Conservation (phyloP, 106 monocot genomes). For the Dendrobium huoshanense region DNA sequence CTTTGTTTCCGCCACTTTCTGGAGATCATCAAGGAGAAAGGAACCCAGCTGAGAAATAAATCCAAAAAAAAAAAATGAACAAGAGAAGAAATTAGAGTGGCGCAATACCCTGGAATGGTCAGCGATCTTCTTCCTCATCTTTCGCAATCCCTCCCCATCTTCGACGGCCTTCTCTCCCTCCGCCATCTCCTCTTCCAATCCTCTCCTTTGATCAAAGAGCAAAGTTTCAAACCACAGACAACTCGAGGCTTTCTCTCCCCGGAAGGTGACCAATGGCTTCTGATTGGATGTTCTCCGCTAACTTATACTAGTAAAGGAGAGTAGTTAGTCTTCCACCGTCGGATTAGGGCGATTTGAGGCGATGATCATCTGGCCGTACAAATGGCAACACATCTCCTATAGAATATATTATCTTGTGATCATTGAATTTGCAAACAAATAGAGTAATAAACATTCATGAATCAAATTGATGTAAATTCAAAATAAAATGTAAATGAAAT, state of each 20-base stretch:
- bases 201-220: background rate
- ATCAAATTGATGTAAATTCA: no score
- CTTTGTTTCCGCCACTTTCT: slow-evolving; percentile 24
- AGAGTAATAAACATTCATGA: no score
- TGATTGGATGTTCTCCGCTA: no score
- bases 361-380: no score
- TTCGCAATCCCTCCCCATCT: slow-evolving; percentile 26
- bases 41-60: background rate
- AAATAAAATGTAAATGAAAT: no score
- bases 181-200: slow-evolving; percentile 10
- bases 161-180: slow-evolving; percentile 17
- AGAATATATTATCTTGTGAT: no score
- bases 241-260: background rate
- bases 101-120: slow-evolving; percentile 37
- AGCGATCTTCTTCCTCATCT: slow-evolving; percentile 20
- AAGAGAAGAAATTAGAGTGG: background rate
- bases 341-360: no score
- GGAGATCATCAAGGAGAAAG: background rate
- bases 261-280: background rate
- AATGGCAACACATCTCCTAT: no score
- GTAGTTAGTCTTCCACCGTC: no score
- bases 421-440: no score
- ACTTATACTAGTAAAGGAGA: no score
- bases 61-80: background rate
- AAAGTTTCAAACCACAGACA: background rate